Evolutionary conservation across 257 asterid genomes (phyloP).

Genomic region (Galeopsis tetrahit): DNA sequence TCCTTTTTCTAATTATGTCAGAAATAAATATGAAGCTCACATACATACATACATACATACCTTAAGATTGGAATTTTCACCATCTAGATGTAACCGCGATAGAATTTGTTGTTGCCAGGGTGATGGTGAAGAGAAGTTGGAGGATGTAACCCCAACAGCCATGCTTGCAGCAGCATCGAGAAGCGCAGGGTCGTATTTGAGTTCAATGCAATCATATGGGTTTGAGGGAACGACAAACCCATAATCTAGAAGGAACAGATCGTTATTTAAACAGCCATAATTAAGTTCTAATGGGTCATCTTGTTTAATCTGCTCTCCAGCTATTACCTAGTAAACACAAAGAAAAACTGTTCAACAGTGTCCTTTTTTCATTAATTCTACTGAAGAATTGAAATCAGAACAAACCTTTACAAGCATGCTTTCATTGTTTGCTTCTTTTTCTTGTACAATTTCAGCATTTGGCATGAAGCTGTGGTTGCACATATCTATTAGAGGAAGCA

Average conservation of each 20-base stretch:
- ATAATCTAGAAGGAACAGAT: constrained; percentile 85
- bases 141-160: constrained; percentile 74
- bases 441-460: constrained; percentile 88
- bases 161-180: constrained; percentile 97
- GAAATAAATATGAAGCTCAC: constrained; percentile 1
- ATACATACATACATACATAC: constrained; percentile 37
- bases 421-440: constrained; percentile 54
- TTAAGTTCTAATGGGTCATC: constrained; percentile 72
- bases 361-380: background rate
- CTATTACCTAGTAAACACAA: constrained; percentile 63
- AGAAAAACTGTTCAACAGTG: constrained; percentile 6
- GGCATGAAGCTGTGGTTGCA: constrained; percentile 98
- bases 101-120: constrained; percentile 81
- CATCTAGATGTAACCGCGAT: constrained; percentile 57
- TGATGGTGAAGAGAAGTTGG: constrained; percentile 77
- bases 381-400: background rate
- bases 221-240: constrained; percentile 85
- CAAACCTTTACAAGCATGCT: constrained; percentile 83
- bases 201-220: constrained; percentile 87
- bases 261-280: constrained; percentile 83
- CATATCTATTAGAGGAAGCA: constrained; percentile 98
- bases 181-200: constrained; percentile 78
- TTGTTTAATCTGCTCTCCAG: constrained; percentile 62
- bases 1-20: no score
- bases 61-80: constrained; percentile 75